Conservation (phyloP, 768 basidiomycete genomes). For the Crepidotus variabilis region DNA sequence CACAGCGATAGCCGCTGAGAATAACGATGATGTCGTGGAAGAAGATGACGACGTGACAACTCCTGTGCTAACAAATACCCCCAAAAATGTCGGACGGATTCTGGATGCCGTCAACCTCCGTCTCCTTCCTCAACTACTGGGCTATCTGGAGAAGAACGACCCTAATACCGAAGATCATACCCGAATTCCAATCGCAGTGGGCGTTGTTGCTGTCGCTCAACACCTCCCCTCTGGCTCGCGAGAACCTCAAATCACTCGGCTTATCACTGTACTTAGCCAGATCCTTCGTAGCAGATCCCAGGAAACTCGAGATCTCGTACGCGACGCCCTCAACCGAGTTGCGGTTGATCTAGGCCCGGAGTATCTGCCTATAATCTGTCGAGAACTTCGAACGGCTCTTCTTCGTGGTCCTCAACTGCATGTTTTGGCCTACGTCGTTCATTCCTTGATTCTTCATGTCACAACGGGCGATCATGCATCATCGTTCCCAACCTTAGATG, state of each 20-base stretch:
- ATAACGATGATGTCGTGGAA: slow-evolving; percentile 26
- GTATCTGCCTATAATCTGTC: slow-evolving; percentile 70
- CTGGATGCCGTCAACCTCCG: slow-evolving; percentile 72
- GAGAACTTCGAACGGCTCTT: slow-evolving; percentile 82
- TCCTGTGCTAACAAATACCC: slow-evolving; percentile 7
- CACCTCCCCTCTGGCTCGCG: slow-evolving; percentile 66
- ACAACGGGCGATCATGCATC: slow-evolving; percentile 57
- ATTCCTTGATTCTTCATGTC: slow-evolving; percentile 78
- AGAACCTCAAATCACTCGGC: slow-evolving; percentile 64
- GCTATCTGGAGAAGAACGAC: slow-evolving; percentile 80
- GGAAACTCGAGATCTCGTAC: slow-evolving; percentile 83
- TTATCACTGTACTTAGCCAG: slow-evolving; percentile 85
- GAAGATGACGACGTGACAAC: slow-evolving; percentile 24
- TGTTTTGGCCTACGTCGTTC: slow-evolving; percentile 80
- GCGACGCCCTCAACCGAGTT: slow-evolving; percentile 82
- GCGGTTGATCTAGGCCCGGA: slow-evolving; percentile 65
- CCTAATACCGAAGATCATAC: slow-evolving; percentile 75
- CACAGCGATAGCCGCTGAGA: slow-evolving; percentile 26
- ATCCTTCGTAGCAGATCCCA: slow-evolving; percentile 91
- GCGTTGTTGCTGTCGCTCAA: slow-evolving; percentile 80
- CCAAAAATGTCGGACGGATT: slow-evolving; percentile 37
- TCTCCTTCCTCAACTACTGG: slow-evolving; percentile 76
- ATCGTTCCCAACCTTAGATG: slow-evolving; percentile 64
- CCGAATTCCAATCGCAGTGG: slow-evolving; percentile 85
- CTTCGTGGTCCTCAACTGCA: slow-evolving; percentile 92